phyloP scores from a whole-genome alignment of 441 rosid genomes.

The Codiaeum variegatum region DNA sequence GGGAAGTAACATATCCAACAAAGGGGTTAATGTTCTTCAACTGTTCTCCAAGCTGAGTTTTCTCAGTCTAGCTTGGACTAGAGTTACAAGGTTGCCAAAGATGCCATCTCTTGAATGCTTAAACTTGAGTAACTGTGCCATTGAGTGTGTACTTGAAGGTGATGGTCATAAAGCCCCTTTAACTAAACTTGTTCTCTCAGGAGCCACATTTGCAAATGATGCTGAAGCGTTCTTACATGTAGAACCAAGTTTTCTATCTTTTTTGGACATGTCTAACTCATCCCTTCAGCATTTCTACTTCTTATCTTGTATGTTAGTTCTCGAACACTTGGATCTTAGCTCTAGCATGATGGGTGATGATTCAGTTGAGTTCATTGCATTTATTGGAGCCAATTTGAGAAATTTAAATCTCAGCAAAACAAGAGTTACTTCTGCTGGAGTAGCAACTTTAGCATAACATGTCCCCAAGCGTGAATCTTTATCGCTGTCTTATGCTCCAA shows the following conservation, averaged over 20 bases:
- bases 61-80: slow-evolving; percentile 83
- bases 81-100: slow-evolving; percentile 56
- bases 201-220: slow-evolving; percentile 61
- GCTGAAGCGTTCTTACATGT: slow-evolving; percentile 43
- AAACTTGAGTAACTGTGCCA: slow-evolving; percentile 71
- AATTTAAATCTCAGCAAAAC: slow-evolving; percentile 62
- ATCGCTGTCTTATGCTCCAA: slow-evolving; percentile 50
- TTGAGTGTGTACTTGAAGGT: slow-evolving; percentile 43
- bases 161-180: slow-evolving; percentile 46
- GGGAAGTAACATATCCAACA: slow-evolving; percentile 76
- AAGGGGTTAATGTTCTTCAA: slow-evolving; percentile 48
- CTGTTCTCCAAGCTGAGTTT: slow-evolving; percentile 57
- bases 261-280: slow-evolving; percentile 65
- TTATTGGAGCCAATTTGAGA: slow-evolving; percentile 58
- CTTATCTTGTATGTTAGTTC: slow-evolving; percentile 46
- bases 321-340: slow-evolving; percentile 76
- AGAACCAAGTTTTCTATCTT: slow-evolving; percentile 45
- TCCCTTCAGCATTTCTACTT: slow-evolving; percentile 51
- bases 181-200: slow-evolving; percentile 53
- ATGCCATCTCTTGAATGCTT: slow-evolving; percentile 63
- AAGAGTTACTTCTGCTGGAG: slow-evolving; percentile 61
- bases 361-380: slow-evolving; percentile 48
- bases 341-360: slow-evolving; percentile 63
- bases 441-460: slow-evolving; percentile 54
- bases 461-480: slow-evolving; percentile 65